A percentile compares a stretch with the other conserved stretches of the same genome.
Conservation (phyloP, 2,329 filamentous ascomycete genomes). For the Acephala macrosclerotiorum region DNA sequence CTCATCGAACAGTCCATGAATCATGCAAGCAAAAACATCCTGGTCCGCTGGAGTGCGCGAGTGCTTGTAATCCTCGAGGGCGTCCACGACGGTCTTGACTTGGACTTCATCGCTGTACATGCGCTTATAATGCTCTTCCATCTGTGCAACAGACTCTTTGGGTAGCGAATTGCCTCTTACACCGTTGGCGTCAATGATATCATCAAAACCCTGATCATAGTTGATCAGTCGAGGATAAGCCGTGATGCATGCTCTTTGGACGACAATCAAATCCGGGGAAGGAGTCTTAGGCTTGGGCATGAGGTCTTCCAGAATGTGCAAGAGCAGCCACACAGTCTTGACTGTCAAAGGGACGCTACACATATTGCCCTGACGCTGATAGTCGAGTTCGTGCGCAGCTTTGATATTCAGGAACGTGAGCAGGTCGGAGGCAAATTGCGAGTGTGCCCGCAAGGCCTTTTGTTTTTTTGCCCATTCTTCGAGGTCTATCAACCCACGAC, state of each 20-base stretch:
- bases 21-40: constrained; percentile 98
- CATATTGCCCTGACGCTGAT: constrained; percentile 71
- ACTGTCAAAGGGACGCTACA: constrained; percentile 81
- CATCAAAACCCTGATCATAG: constrained; percentile 90
- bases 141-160: constrained; percentile 80
- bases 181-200: constrained; percentile 87
- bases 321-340: constrained; percentile 81
- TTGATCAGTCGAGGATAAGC: constrained; percentile 95
- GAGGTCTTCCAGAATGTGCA: constrained; percentile 80
- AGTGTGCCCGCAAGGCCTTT: constrained; percentile 64
- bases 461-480: constrained; percentile 78
- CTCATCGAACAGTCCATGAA: constrained; percentile 96
- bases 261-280: constrained; percentile 73
- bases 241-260: constrained; percentile 89
- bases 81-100: constrained; percentile 83
- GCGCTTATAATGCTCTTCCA: constrained; percentile 97
- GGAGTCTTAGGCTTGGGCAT: constrained; percentile 65
- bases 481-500: constrained; percentile 80
- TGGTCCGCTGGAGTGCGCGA: constrained; percentile 86
- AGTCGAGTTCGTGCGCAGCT: constrained; percentile 78
- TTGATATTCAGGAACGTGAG: constrained; percentile 86
- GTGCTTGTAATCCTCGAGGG: constrained; percentile 86
- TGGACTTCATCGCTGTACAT: constrained; percentile 96
- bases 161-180: constrained; percentile 83
- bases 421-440: constrained; percentile 74